Conservation (phyloP, 768 basidiomycete genomes). For the Rhizopogon rudus region DNA sequence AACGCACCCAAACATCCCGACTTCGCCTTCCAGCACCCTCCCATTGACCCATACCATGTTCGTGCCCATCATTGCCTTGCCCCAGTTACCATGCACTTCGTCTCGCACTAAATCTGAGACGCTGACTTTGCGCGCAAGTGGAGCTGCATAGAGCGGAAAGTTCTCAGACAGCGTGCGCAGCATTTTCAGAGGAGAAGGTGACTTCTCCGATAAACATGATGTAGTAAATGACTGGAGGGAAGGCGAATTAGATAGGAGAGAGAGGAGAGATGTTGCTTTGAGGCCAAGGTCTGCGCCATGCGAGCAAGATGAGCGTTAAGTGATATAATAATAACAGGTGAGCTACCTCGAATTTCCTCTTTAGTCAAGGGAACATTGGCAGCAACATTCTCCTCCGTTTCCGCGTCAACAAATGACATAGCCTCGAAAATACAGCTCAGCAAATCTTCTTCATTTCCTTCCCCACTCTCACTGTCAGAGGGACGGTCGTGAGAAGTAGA, state of each 20-base stretch:
- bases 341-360: conserved; percentile 53
- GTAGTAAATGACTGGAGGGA: conserved; percentile 30
- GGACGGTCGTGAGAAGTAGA: not conserved
- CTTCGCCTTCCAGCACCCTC: conserved; percentile 58
- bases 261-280: conserved; percentile 72
- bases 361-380: conserved; percentile 40
- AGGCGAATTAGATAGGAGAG: conserved; percentile 45
- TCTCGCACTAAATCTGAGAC: conserved; percentile 43
- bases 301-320: not conserved
- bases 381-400: conserved; percentile 29
- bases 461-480: not conserved
- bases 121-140: conserved; percentile 65
- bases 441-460: conserved; percentile 16
- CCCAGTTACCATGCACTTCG: conserved; percentile 56
- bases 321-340: not conserved
- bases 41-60: conserved; percentile 84
- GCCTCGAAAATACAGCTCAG: conserved; percentile 26
- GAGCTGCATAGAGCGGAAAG: conserved; percentile 81
- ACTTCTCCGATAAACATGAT: conserved; percentile 16
- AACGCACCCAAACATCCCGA: conserved; percentile 43
- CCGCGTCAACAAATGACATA: conserved; percentile 22
- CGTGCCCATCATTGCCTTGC: conserved; percentile 44
- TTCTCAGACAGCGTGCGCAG: conserved; percentile 75
- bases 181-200: conserved; percentile 11
- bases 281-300: conserved; percentile 51